These are phyloP conservation scores for Colletotrichum sp. DNA, from an alignment of 2,329 filamentous ascomycete species.

Conservation along the genomic window DNA sequence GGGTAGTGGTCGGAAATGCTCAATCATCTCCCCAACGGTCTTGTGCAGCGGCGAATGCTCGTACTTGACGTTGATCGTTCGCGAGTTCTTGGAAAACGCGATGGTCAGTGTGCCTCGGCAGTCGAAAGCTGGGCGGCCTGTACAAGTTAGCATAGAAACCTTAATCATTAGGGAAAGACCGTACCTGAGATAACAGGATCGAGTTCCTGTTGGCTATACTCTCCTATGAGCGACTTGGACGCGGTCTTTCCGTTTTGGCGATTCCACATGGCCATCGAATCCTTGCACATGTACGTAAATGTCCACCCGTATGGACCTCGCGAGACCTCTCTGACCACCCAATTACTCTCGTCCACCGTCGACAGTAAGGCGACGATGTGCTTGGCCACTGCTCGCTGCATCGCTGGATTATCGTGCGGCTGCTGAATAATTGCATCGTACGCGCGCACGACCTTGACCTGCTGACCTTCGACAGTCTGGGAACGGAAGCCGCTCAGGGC, in stretches of 20 bases:
- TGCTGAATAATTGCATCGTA: conserved; percentile 55
- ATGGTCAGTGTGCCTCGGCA: conserved; percentile 58
- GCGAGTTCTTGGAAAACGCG: conserved; percentile 51
- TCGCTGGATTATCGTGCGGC: conserved; percentile 49
- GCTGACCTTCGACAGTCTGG: conserved; percentile 24
- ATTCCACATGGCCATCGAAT: conserved; percentile 57
- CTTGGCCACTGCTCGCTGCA: conserved; percentile 55
- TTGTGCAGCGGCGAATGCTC: conserved; percentile 63
- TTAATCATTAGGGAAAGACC: conserved; percentile 6
- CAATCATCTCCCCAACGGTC: conserved; percentile 56
- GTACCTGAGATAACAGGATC: conserved; percentile 51
- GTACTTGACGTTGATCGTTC: conserved; percentile 57
- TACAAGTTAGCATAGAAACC: not conserved
- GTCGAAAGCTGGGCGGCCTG: conserved; percentile 64
- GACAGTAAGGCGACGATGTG: conserved; percentile 51
- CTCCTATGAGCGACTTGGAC: conserved; percentile 47
- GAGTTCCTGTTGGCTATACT: conserved; percentile 53
- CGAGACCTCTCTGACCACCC: conserved; percentile 51
- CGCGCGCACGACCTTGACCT: conserved; percentile 44
- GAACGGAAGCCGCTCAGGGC: conserved; percentile 33
- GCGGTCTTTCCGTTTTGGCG: conserved; percentile 48
- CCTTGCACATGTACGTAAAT: conserved; percentile 58
- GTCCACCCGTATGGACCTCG: conserved; percentile 55
- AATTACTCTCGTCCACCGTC: conserved; percentile 52
- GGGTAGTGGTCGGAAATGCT: conserved; percentile 52